Base-by-base conservation (phyloP, 2,329 filamentous ascomycete genomes). In the Dactylonectria estremocensis region DNA sequence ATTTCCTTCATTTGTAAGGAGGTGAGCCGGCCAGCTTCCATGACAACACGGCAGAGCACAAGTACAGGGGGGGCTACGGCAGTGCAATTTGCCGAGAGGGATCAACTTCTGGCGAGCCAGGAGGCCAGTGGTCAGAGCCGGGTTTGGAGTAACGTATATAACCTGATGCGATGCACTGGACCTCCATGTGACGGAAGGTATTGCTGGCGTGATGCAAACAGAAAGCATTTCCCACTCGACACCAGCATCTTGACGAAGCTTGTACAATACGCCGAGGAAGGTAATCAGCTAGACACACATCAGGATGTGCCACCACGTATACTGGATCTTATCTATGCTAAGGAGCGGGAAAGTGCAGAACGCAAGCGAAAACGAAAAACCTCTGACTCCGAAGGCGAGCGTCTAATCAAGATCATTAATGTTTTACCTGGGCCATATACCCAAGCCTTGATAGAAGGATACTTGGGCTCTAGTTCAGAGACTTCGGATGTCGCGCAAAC, bases 111-210 rank as follows among this genome's bases (percentile, higher is more conserved):
- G 20, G 65, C 65, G 20, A 53, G 50, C 46, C 53, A 68, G 50
- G 67, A 61, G 61, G 37, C 64, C 50, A 24, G 35, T 28, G 64
- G 67, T 46, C 60, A 55, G 55, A 53, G 55, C 14, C 35, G 57
- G 49, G 56, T 67, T 52, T 69, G 64, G 67, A 69, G 64, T 35
- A 50, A 66, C 2, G 53, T 68, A 16, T 68, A 69, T 55, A 35
- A 60, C 60, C 40, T 66, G 24, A 68, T 68, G 65, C 61, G 61
- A 64, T 69, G 61, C 53, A 61, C 59, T 48, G 43, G 48, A 5
- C 8, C 50, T 22, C 37, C 45, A 55, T 69, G 64, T 33, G 48
- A 2, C 5, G 61, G 64, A 53, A 64, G 22, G 2, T 67, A 69
- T 59, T 69, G 55, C 40, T 61, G 31, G 3, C 40, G 64, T 53